A percentile compares a stretch with the other conserved stretches of the same genome.
phyloP scores from a whole-genome alignment of 2,329 filamentous ascomycete genomes.

The Xylariaceae sp. region DNA sequence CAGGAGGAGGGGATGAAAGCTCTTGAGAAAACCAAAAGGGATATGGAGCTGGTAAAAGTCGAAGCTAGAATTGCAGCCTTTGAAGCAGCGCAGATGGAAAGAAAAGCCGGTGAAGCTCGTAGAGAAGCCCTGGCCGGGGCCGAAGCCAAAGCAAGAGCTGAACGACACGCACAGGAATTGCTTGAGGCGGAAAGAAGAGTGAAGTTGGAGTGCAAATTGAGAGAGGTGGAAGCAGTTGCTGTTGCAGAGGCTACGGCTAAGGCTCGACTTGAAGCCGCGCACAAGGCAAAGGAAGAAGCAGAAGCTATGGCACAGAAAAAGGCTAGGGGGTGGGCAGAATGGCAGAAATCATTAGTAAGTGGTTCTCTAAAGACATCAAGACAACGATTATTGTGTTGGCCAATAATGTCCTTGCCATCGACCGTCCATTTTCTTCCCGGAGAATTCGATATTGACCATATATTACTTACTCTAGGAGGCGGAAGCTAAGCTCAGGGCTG shows the following conservation, averaged over 20 bases:
- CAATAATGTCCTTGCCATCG: no score
- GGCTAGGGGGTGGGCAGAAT: no score
- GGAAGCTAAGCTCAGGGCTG: no score
- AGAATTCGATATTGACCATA: neutral
- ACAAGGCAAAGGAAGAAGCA: no score
- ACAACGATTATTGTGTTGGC: no score
- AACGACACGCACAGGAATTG: neutral
- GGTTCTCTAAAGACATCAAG: no score
- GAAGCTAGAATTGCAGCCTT: slow-evolving; percentile 9
- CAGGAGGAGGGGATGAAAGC: slow-evolving; percentile 10
- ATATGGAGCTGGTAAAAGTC: slow-evolving; percentile 14
- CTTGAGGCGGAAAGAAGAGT: neutral
- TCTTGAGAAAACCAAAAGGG: slow-evolving; percentile 14
- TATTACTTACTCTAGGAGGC: neutral
- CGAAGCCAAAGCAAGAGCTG: slow-evolving; percentile 7
- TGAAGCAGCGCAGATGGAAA: slow-evolving; percentile 9
- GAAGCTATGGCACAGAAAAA: no score
- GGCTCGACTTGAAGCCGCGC: no score
- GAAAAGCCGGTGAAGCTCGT: slow-evolving; percentile 4
- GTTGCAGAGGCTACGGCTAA: neutral
- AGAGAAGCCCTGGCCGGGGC: slow-evolving; percentile 7
- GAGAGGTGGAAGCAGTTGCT: neutral
- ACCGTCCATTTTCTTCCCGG: neutral
- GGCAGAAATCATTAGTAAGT: no score
- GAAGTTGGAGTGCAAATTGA: neutral